Conservation (phyloP, 164 flowering plant genomes). For the Cinnamomum micranthum region DNA sequence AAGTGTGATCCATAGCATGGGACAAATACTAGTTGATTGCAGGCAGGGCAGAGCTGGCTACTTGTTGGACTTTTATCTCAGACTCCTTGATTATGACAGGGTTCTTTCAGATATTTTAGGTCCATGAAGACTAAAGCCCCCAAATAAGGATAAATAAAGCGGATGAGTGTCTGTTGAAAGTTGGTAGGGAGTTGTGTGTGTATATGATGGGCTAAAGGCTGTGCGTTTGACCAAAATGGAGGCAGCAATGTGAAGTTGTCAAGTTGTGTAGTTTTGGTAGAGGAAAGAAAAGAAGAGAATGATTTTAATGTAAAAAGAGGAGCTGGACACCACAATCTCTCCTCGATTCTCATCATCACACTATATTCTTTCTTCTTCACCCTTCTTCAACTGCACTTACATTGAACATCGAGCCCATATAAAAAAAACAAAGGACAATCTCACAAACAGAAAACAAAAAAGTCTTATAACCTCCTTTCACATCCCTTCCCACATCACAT, state of each 20-base stretch:
- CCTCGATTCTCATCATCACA: not conserved
- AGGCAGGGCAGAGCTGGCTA: too few species aligned
- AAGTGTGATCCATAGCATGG: too few species aligned
- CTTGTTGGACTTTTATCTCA: too few species aligned
- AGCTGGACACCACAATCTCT: not conserved
- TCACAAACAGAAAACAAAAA: not conserved
- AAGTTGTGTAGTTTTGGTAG: not conserved
- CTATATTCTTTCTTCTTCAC: not conserved
- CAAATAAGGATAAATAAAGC: too few species aligned
- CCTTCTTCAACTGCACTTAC: not conserved
- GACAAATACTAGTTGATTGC: too few species aligned
- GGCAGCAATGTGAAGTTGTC: not conserved
- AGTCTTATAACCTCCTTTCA: not conserved
- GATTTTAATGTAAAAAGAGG: not conserved
- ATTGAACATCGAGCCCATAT: not conserved
- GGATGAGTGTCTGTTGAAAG: too few species aligned
- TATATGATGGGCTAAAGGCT: not conserved
- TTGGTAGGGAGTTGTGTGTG: too few species aligned
- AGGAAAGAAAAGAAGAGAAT: not conserved
- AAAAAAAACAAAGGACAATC: not conserved
- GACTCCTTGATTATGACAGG: too few species aligned
- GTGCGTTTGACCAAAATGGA: not conserved
- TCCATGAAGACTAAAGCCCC: too few species aligned
- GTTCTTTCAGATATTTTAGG: too few species aligned
- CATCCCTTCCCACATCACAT: too few species aligned